Evolutionary conservation across 768 basidiomycete genomes (phyloP), one percentile per base, ranked within the genome.

Genomic region (Termitomyces bulborhizus): DNA sequence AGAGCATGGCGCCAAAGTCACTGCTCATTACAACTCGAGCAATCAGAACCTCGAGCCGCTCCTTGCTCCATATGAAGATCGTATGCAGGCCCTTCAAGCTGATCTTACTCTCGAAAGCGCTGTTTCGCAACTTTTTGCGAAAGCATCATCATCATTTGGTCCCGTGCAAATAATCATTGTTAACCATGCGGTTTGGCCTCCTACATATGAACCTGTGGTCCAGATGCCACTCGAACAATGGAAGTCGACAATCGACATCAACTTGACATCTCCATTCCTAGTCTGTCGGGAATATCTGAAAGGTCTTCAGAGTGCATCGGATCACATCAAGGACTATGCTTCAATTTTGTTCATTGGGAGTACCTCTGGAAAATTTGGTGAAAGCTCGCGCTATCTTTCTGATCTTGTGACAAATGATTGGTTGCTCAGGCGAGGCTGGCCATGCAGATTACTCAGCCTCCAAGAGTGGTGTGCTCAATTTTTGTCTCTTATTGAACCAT

Each of bases 1-100:
- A 89, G 88, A 83, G 42, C 84, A 85, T 59, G 86, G 85, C 8
- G 85, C 88, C 0, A 77, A 75, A 50, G 86, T 90, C 9, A 83
- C 85, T 0, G 86, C 86, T 0, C 85, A 89, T 63, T 90, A 84
- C 66, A 83, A 86, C 65, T 75, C 79, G 7, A 83, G 78, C 49
- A 59, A 66, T 16, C 62, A 63, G 1, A 65, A 79, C 0, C 66
- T 86, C 24, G 66, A 73, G 4, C 65, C 70, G 1, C 69, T 86
- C 7, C 45, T 69, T 24, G 63, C 64, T 31, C 64, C 69, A 47
- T 78, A 74, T 56, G 70, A 71, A 4, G 51, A 62, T 6, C 67
- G 66, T 15, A 56, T 75, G 3, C 70, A 73, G 37, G 65, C 70
- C 1, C 67, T 79, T 15, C 79, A 83, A 60, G 85, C 83, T 1